Conservation (phyloP, 768 basidiomycete genomes). For the Lactarius indigo region DNA sequence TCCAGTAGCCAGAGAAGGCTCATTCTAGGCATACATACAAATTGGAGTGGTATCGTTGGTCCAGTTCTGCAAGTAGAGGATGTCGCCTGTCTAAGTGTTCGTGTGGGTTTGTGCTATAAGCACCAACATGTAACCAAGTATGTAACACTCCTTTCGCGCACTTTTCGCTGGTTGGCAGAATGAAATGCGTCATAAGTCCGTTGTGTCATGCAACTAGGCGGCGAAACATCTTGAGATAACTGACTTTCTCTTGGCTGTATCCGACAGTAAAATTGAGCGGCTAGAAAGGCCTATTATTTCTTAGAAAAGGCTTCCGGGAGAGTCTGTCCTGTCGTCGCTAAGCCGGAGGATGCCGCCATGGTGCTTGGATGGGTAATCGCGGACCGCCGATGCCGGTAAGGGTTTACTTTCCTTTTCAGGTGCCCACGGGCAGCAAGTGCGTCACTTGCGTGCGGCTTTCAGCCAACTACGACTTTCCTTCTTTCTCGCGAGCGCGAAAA, state of each 20-base stretch:
- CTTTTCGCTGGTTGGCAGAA: conserved; percentile 63
- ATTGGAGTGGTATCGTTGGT: conserved; percentile 54
- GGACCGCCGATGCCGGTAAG: conserved; percentile 4
- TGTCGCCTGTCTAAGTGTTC: conserved; percentile 38
- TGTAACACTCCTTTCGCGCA: too few species aligned
- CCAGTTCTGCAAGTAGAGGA: conserved; percentile 57
- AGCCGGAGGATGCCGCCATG: conserved; percentile 15
- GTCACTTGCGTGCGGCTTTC: conserved; percentile 2
- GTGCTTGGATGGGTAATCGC: not conserved
- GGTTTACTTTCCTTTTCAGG: conserved; percentile 19
- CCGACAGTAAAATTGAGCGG: conserved; percentile 36
- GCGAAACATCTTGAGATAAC: conserved; percentile 48
- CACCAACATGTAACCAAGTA: too few species aligned
- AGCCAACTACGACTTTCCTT: conserved; percentile 2
- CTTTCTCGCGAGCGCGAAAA: not conserved
- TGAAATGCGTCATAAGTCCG: conserved; percentile 44
- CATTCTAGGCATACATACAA: conserved; percentile 74
- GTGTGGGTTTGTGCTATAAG: not conserved
- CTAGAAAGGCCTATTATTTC: conserved; percentile 8
- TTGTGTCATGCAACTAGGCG: conserved; percentile 50
- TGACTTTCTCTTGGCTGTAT: conserved; percentile 29
- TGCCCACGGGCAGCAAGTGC: not conserved
- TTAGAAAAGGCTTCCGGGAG: conserved; percentile 8
- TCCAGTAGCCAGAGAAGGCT: conserved; percentile 67
- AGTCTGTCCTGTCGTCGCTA: conserved; percentile 8